Evolutionary conservation across 352 stramenopile species (phyloP), one percentile per base, ranked within the genome.

Genomic region (Nothophytophthora sp.): DNA sequence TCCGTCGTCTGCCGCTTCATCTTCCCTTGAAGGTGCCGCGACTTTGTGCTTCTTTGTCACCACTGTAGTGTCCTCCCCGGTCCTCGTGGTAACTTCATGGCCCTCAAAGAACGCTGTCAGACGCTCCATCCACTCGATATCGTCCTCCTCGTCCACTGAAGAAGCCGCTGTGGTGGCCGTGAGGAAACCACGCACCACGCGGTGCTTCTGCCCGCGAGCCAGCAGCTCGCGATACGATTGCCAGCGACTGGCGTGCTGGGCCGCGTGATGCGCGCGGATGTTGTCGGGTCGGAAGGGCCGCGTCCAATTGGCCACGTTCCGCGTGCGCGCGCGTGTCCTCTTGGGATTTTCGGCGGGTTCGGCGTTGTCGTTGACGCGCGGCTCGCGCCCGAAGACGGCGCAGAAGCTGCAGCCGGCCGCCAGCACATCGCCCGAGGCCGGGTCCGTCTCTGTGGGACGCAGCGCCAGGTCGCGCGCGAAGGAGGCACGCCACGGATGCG

Each of bases 201-300:
- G 25, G 28, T 69, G 44, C 25, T 62, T 30, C 58, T 59, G 59
- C 44, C 40, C 44, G 18, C 49, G 56, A 28, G 51, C 24, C 46
- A 74, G 48, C 30, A 80, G 48, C 32, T 44, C 47, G 30, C 22
- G 20, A 55, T 76, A 80, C 44, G 40, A 42, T 6, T 10, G 13
- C 64, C 67, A 80, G 48, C 63, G 71, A 32, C 18, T 34, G 40
- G 53, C 35, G 15, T 80, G 69, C 48, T 76, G 65, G 37, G 57
- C 55, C n/a, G 56, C 18, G 49, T 63, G 63, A 62, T 80, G 66
- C 45, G 55, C 63, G 15, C 60, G 62, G 44, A 80, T 72, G 55
- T 76, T 76, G 47, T 76, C 70, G 13, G 66, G 49, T 23, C 66
- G 70, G 49, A 75, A 67, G 12, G 70, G 67, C n/a, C 43, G 37